Conservation (phyloP, 2,329 filamentous ascomycete genomes). For the Talaromyces verruculosus region DNA sequence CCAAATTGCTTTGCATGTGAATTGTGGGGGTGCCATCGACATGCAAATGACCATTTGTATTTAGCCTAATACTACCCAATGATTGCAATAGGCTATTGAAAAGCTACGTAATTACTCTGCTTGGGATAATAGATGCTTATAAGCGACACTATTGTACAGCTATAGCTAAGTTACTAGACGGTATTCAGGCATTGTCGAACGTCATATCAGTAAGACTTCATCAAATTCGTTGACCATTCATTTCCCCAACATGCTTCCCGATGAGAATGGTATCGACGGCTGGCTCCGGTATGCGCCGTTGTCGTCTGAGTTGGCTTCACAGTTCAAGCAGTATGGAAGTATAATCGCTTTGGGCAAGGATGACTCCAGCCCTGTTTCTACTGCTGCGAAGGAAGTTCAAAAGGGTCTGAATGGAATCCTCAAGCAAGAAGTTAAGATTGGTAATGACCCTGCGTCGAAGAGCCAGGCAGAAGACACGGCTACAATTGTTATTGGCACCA, state of each 20-base stretch:
- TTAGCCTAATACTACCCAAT: background rate
- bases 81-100: background rate
- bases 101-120: background rate
- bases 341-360: slow-evolving; percentile 58
- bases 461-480: slow-evolving; percentile 24
- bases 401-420: slow-evolving; percentile 60
- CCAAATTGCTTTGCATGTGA: background rate
- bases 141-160: background rate
- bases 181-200: background rate
- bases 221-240: background rate
- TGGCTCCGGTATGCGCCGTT: slow-evolving; percentile 66
- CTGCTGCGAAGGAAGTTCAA: slow-evolving; percentile 60
- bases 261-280: slow-evolving; percentile 60
- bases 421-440: slow-evolving; percentile 47
- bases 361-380: slow-evolving; percentile 56
- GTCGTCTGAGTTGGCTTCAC: slow-evolving; percentile 39
- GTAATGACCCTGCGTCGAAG: slow-evolving; percentile 21
- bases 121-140: background rate
- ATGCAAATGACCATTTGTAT: background rate
- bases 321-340: slow-evolving; percentile 46
- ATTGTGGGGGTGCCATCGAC: background rate
- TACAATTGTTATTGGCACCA: slow-evolving; percentile 34
- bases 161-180: background rate
- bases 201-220: background rate
- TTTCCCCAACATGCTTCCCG: background rate